Percentiles rank a stretch among this genome's conserved stretches.
These are phyloP conservation scores for Fusarium ambrosium DNA, from an alignment of 2,329 filamentous ascomycete genomes.

Conservation along the genomic window DNA sequence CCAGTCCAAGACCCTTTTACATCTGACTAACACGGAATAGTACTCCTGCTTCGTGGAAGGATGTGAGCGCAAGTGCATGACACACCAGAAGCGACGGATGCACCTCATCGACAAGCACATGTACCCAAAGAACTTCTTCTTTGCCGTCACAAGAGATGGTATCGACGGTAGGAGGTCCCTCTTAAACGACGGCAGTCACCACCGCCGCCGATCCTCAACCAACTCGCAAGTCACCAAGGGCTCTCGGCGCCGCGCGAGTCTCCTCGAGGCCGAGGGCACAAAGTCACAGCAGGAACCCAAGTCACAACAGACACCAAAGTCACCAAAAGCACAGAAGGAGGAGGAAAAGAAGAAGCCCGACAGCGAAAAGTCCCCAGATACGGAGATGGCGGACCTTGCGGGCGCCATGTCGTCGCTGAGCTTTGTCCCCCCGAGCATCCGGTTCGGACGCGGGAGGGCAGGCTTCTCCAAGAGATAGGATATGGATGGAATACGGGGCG, in stretches of 20 bases:
- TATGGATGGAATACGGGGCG: constrained; percentile 14
- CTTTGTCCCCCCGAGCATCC: constrained; percentile 77
- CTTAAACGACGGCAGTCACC: constrained; percentile 70
- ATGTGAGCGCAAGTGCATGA: constrained; percentile 87
- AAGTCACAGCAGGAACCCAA: constrained; percentile 30
- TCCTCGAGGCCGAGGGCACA: constrained; percentile 45
- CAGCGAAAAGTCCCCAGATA: constrained; percentile 53
- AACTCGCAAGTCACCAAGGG: constrained; percentile 52
- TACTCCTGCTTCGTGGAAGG: constrained; percentile 91
- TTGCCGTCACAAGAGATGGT: constrained; percentile 87
- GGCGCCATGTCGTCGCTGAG: constrained; percentile 79
- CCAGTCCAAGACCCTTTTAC: background rate
- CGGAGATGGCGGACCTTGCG: constrained; percentile 73
- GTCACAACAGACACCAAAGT: constrained; percentile 34
- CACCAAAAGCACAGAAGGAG: constrained; percentile 23
- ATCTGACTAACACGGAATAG: constrained; percentile 56
- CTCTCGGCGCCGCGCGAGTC: constrained; percentile 51
- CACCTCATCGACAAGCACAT: constrained; percentile 96
- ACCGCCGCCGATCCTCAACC: constrained; percentile 63
- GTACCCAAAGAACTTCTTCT: constrained; percentile 91
- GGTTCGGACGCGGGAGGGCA: constrained; percentile 71
- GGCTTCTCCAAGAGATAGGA: constrained; percentile 65
- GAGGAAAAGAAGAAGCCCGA: constrained; percentile 30
- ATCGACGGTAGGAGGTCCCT: constrained; percentile 88
- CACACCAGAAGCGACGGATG: constrained; percentile 84